Evolutionary conservation across 2,329 filamentous ascomycete genomes (phyloP).

Genomic region (Aspergillus sp.): DNA sequence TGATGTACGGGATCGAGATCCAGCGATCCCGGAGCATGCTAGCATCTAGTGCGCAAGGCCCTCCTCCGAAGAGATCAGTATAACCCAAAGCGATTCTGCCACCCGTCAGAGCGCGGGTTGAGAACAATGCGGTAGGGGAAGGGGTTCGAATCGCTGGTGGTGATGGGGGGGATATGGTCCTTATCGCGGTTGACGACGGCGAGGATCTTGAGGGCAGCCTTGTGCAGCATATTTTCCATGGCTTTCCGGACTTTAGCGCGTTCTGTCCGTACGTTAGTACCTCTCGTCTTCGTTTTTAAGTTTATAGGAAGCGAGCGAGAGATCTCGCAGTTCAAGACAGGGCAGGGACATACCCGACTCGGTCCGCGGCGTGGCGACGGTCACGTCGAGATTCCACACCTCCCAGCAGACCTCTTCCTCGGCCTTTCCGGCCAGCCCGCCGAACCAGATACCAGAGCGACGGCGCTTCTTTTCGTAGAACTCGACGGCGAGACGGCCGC

Average conservation of each 20-base stretch:
- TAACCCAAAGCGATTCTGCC: constrained; percentile 76
- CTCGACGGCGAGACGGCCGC: constrained; percentile 79
- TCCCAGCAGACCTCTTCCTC: constrained; percentile 98
- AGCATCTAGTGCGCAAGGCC: not conserved
- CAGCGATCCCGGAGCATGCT: not conserved
- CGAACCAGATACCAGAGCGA: constrained; percentile 71
- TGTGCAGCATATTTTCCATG: constrained; percentile 85
- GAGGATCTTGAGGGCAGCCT: constrained; percentile 86
- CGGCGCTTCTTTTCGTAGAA: constrained; percentile 91
- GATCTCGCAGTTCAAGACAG: too few relatives aligned
- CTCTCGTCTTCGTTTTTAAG: too few relatives aligned
- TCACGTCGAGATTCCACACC: constrained; percentile 89
- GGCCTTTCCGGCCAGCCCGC: constrained; percentile 53
- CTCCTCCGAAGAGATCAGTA: constrained; percentile 48
- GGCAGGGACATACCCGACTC: constrained; percentile 67
- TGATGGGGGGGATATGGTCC: constrained; percentile 95
- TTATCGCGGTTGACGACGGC: constrained; percentile 84
- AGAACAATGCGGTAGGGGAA: constrained; percentile 93
- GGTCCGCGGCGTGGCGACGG: constrained; percentile 83
- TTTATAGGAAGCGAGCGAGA: too few relatives aligned
- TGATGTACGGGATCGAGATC: not conserved
- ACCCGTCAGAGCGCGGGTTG: constrained; percentile 75
- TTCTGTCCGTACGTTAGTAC: constrained; percentile 52
- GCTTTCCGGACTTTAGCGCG: constrained; percentile 82
- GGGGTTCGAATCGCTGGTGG: constrained; percentile 83